Conservation (phyloP, 441 rosid genomes). For the Iberis amara region DNA sequence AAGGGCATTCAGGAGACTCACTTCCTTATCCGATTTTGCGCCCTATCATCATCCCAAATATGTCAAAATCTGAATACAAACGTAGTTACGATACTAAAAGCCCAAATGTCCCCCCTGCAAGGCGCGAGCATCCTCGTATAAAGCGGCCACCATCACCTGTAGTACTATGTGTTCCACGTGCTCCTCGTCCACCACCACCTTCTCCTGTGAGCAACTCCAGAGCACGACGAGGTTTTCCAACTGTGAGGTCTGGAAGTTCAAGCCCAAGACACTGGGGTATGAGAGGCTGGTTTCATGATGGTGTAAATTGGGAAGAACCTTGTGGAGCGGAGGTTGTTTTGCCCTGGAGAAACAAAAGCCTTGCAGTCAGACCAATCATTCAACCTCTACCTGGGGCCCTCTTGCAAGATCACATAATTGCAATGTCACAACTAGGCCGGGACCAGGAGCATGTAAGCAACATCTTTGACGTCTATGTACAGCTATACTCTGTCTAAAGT, state of each 20-base stretch:
- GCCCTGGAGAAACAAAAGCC: conserved; percentile 94
- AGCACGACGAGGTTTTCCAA: conserved; percentile 85
- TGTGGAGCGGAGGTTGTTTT: conserved; percentile 89
- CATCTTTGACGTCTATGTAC: conserved; percentile 19
- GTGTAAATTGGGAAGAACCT: conserved; percentile 66
- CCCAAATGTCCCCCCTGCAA: conserved; percentile 71
- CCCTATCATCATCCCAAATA: conserved; percentile 84
- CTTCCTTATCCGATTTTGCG: conserved; percentile 81
- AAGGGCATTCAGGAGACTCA: conserved; percentile 67
- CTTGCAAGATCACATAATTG: conserved; percentile 81
- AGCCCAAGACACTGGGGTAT: conserved; percentile 98
- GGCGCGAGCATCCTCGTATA: conserved; percentile 78
- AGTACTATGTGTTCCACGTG: conserved; percentile 92
- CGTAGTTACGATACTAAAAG: conserved; percentile 65
- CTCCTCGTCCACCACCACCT: conserved; percentile 93
- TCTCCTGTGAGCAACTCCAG: conserved; percentile 85
- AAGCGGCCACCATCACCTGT: conserved; percentile 97
- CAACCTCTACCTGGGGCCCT: conserved; percentile 87
- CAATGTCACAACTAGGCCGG: conserved; percentile 80
- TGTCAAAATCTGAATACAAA: conserved; percentile 66
- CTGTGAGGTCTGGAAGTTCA: conserved; percentile 98
- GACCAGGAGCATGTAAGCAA: conserved; percentile 89
- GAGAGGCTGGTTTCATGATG: conserved; percentile 82
- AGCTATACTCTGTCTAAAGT: conserved; percentile 24
- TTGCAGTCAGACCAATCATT: conserved; percentile 66